Base-by-base conservation (phyloP, 2,329 filamentous ascomycete species). In the Colletotrichum coccodes region DNA sequence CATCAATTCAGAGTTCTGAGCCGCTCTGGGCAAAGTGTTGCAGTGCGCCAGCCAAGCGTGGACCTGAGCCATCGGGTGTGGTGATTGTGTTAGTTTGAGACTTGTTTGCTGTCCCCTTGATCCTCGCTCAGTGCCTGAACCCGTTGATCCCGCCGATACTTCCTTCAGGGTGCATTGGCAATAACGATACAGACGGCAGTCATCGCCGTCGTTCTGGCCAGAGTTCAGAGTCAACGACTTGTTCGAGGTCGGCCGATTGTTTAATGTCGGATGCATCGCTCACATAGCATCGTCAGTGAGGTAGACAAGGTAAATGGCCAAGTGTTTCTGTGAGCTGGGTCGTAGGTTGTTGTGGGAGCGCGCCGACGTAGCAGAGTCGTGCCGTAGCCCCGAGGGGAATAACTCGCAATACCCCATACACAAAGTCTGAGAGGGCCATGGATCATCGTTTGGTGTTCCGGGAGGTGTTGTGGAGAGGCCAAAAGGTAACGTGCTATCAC, bases 1-100 rank as follows among this genome's bases (percentile, higher is more conserved):
- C 64, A 57, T 54, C 50, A 70, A 58, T 57, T 70, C 67, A 57
- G 58, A 62, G 67, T 70, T 68, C 67, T 42, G 46, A 44, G 57
- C 62, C 59, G 62, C 50, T 46, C 50, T 53, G 53, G 57, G 56
- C 49, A 60, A 32, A 68, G 61, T 68, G 54, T 26, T 54, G 54
- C 18, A 54, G 60, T 65, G 54, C 32, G 47, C 65, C 61, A 38
- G 54, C 54, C 54, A 66, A 66, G 61, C 46, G 60, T 59, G 40
- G 57, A 49, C 47, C 50, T 28, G 52, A 50, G 50, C 52, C 26
- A 21, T 62, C 23, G 50, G 59, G 34, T 34, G 59, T 21, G 54
- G 50, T 44, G 23, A 16, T 56, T 56, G 50, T 67, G 44, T 58
- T 57, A 64, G 60, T 34, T 60, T 38, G 44, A 64, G 60, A 49